Conservation (phyloP, 805 yeast species). For the Barnettozyma wickerhamii region DNA sequence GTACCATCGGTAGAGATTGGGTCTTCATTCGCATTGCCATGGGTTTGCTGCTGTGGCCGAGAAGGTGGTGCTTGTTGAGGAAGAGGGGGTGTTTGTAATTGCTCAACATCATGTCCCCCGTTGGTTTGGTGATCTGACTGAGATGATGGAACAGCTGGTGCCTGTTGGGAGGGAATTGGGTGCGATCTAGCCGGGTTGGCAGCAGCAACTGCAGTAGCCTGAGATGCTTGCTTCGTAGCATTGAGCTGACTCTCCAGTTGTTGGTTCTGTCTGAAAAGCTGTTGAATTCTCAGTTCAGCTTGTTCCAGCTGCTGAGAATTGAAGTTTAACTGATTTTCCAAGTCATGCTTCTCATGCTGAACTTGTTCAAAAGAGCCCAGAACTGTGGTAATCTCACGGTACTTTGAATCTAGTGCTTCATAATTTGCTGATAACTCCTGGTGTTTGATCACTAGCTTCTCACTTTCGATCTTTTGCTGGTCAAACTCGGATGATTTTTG, state of each 20-base stretch:
- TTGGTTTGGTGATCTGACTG: conserved; percentile 4
- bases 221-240: not conserved
- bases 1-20: conserved; percentile 23
- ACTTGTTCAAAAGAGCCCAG: conserved; percentile 3
- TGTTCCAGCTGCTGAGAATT: conserved; percentile 7
- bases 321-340: conserved; percentile 5
- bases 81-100: conserved; percentile 1
- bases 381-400: not conserved
- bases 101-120: not conserved
- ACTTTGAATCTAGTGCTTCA: conserved; percentile 2
- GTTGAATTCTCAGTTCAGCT: conserved; percentile 7
- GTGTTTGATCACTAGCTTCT: conserved; percentile 4
- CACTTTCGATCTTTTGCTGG: conserved; percentile 1
- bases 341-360: not conserved
- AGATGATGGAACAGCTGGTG: not conserved
- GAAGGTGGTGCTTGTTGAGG: too few relatives aligned
- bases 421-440: conserved; percentile 5
- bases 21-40: too few relatives aligned
- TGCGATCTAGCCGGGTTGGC: not conserved
- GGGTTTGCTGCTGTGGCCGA: not conserved
- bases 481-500: conserved; percentile 1
- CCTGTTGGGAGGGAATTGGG: not conserved
- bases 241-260: conserved; percentile 2
- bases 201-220: not conserved
- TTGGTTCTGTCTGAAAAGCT: conserved; percentile 3